Base-by-base conservation (phyloP, 768 basidiomycete genomes). In the Tephrocybe sp. region DNA sequence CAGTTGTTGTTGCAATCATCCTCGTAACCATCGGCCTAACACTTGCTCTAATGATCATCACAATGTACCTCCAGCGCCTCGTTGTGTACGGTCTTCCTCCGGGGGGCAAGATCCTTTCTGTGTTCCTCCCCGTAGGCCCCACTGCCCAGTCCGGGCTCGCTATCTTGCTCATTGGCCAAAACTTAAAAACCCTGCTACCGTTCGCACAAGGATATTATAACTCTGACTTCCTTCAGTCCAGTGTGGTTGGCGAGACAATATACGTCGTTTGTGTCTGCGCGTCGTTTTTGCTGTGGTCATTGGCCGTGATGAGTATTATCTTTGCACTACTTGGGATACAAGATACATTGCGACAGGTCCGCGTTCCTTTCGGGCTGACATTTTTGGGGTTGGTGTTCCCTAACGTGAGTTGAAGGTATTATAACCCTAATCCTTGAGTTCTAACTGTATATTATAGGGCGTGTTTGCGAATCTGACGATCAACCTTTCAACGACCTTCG, bases 321-420 rank as follows among this genome's bases (percentile, higher is more conserved):
- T 82, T 75, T 59, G 83, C 79, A 0, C 44, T 83, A 6, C 66
- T 86, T 27, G 80, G 73, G 9, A 57, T 86, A 1, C 61, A 65
- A 32, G 62, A 79, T 22, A 68, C 73, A 1, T 52, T 78, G 1
- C n/a, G n/a, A n/a, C 68, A 74, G 13, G 61, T 62, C 0, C 66
- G 59, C 1, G 64, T 86, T 18, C 68, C 74, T 6, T 89, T 87
- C 64, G 71, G 70, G 47, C 61, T 85, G 15, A 68, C 78, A 1
- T 83, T 79, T 57, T 88, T 87, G 87, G 83, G 82, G 7, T 63
- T 84, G 32, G 80, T 87, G 53, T 88, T 88, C 60, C 86, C 87
- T 4, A 87, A 86, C 54, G 87, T 81, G 53, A 31, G 79, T 64
- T n/a, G n/a, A n/a, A n/a, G n/a, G n/a, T n/a, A n/a, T n/a, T n/a